Percentiles rank a stretch among this genome's conserved stretches.
These are phyloP conservation scores for Diaporthe humulicola DNA, from an alignment of 2,329 filamentous ascomycete genomes.

Conservation along the genomic window DNA sequence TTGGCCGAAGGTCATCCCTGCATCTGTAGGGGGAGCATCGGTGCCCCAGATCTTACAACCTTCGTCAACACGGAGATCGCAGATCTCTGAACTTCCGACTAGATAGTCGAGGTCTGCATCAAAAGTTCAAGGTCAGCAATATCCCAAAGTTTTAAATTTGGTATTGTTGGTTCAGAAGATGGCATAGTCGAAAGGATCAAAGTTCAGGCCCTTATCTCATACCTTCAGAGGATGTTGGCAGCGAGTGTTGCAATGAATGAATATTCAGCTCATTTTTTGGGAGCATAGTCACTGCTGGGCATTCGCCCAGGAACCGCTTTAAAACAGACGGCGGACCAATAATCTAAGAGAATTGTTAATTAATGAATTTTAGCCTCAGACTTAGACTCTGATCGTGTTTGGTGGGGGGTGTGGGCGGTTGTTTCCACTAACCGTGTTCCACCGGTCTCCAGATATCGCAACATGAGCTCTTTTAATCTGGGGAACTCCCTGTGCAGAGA, in stretches of 20 bases:
- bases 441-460: neutral
- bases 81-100: neutral
- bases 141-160: neutral
- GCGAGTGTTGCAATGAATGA: neutral
- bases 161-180: too few species aligned
- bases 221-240: neutral
- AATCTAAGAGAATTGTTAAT: neutral
- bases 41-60: neutral
- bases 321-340: neutral
- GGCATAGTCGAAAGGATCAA: too few species aligned
- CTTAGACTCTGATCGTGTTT: too few species aligned
- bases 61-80: neutral
- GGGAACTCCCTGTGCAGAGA: neutral
- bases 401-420: too few species aligned
- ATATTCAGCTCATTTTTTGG: neutral
- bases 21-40: neutral
- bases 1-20: neutral
- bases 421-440: neutral
- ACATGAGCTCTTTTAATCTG: neutral
- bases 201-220: too few species aligned
- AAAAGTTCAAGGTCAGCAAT: neutral
- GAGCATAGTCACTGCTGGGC: neutral
- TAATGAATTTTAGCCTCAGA: too few species aligned
- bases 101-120: neutral
- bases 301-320: neutral